Evolutionary conservation across 163 green algal genomes (phyloP), one percentile per base, ranked within the genome.

Genomic region (Chloromonas sp.): DNA sequence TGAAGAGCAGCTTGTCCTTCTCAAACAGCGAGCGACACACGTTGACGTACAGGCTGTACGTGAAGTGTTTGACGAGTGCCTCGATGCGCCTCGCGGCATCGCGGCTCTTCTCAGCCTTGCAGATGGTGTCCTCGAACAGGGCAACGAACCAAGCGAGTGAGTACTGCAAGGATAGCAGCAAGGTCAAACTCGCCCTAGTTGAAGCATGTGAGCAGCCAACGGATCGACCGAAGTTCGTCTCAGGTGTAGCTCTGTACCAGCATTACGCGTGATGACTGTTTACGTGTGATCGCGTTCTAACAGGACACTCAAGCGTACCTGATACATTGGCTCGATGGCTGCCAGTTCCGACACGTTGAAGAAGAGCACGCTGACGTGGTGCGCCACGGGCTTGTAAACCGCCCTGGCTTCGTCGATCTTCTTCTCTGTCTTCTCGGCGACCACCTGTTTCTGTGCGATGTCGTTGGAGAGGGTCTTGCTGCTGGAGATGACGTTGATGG

Each of bases 1-100:
- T 87, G 86, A 96, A 97, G n/a, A 97, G 87, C 79, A 97, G 91
- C 88, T 97, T 96, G 92, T 97, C 94, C 90, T 95, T 95, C 88
- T 95, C 92, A 85, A 96, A 96, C 60, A 96, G 89, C 15, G 87
- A 93, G 15, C 84, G 84, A 90, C 93, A 95, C 11, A 96, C 87
- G 84, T 95, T 94, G 83, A 92, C 85, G 87, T 93, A 96, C 14
- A 95, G 87, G 3, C 87, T 91, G 87, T 94, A 93, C 2, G 88
- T 94, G 87, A 96, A 94, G 86, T 93, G 89, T 0, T 88, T 81
- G 66, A 90, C 90, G 60, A 96, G 88, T 71, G 82, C 76, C 14
- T 90, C 78, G 84, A 96, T 94, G 71, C 93, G 88, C 60, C 83
- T 79, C 0, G 78, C 58, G 57, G 94, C 85, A 60, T 91, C 85